These are phyloP conservation scores for Triglochin maritima DNA, from an alignment of 106 monocot genomes.

Conservation along the genomic window DNA sequence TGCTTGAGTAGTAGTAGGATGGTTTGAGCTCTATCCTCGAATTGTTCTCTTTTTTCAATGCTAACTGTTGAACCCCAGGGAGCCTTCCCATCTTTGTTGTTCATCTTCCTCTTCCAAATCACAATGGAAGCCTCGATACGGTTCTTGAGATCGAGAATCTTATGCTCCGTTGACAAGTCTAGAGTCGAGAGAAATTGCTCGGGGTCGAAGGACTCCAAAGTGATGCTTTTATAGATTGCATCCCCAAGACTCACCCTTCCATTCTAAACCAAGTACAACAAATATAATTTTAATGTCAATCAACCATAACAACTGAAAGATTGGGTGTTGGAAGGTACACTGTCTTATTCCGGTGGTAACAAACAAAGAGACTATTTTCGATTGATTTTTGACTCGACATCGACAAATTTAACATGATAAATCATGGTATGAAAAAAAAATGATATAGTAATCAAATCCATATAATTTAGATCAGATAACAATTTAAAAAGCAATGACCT, in stretches of 20 bases:
- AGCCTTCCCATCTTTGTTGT: constrained; percentile 63
- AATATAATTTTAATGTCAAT: no score
- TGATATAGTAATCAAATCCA: no score
- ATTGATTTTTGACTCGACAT: no score
- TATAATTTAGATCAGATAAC: no score
- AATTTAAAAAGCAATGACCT: no score
- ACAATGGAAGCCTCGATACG: constrained; percentile 68
- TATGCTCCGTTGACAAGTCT: constrained; percentile 69
- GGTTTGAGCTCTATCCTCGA: constrained; percentile 88
- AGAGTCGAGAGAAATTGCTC: constrained; percentile 47
- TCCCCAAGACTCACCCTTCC: constrained; percentile 25
- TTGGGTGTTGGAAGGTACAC: not conserved
- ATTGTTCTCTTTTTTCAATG: constrained; percentile 79
- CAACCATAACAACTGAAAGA: not conserved
- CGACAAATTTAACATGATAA: no score
- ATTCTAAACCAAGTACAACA: constrained; percentile 1
- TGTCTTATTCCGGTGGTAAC: no score
- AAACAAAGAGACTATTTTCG: no score
- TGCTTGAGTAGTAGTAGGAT: constrained; percentile 68
- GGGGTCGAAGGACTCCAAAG: constrained; percentile 48
- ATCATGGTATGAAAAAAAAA: no score
- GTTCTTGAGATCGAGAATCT: constrained; percentile 70
- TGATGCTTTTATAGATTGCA: constrained; percentile 40
- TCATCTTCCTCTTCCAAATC: constrained; percentile 95
- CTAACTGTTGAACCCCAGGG: constrained; percentile 79